Evolutionary conservation across 176 grass and related monocot genomes (phyloP).

Genomic region (Eremochloa ophiuroides): DNA sequence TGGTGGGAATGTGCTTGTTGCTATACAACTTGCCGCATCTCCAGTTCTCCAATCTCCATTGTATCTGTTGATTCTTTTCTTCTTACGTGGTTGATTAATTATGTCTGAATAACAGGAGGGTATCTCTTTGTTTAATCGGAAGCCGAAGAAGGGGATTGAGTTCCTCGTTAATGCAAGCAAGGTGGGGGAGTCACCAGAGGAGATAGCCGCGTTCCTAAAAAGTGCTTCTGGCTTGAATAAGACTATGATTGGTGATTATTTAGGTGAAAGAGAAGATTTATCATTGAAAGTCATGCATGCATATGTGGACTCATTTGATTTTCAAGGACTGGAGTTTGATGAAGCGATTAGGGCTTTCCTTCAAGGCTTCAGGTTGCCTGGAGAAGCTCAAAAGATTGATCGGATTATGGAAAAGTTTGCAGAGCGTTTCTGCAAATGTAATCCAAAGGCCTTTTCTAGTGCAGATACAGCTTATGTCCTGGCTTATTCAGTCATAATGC

Average conservation of each 20-base stretch:
- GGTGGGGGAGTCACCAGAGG: slow-evolving; percentile 78
- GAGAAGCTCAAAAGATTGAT: slow-evolving; percentile 99
- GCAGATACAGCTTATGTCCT: slow-evolving; percentile 99
- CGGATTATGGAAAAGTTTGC: slow-evolving; percentile 98
- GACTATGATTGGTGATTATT: slow-evolving; percentile 96
- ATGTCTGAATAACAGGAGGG: slow-evolving; percentile 71
- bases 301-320: slow-evolving; percentile 96
- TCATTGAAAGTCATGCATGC: slow-evolving; percentile 97
- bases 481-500: slow-evolving; percentile 98
- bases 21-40: not conserved
- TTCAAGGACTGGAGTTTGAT: slow-evolving; percentile 92
- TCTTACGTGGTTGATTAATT: slow-evolving; percentile 33
- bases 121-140: slow-evolving; percentile 92
- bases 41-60: not conserved
- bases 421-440: slow-evolving; percentile 94
- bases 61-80: slow-evolving; percentile 21
- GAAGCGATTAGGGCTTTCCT: slow-evolving; percentile 90
- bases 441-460: slow-evolving; percentile 89
- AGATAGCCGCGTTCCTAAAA: slow-evolving; percentile 89
- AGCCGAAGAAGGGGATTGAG: slow-evolving; percentile 95
- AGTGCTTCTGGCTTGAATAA: slow-evolving; percentile 90
- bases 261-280: slow-evolving; percentile 94
- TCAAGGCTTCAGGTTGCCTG: slow-evolving; percentile 92
- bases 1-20: slow-evolving; percentile 9
- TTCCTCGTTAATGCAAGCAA: slow-evolving; percentile 91